Evolutionary conservation across 163 green algal genomes (phyloP), one percentile per base, ranked within the genome.

Genomic region (Scenedesmus sp.): DNA sequence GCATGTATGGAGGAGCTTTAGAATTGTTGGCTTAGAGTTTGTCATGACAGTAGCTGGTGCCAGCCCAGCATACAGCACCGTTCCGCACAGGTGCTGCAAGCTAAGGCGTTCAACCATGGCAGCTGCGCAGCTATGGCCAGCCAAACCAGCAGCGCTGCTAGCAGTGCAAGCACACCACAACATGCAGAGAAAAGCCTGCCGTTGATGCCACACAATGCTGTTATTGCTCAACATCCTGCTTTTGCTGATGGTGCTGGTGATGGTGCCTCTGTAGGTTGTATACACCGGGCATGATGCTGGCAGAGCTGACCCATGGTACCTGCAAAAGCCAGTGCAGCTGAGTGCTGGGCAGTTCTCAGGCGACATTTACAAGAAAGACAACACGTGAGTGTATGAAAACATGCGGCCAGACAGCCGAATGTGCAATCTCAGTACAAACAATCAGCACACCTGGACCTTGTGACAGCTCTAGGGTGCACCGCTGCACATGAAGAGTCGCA

Each of bases 291-390:
- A 20, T 10, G 15, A n/a, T 9, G 3, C 44, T 12, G 42, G 80
- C 43, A 83, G 73, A 13, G 44, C 10, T 12, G 83, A 81, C 59
- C 53, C 33, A 13, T 88, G 83, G 83, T 24, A 49, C 35, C 56
- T 88, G 59, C 33, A 35, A 16, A 6, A 6, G 37, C 83, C 83
- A 4, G 33, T 53, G 53, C 37, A 88, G 83, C 83, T 88, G 59
- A 61, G 40, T 4, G 56, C 56, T 22, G 83, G 83, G n/a, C 30
- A 65, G 33, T 88, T 81, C 46, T 65, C 33, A 13, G 4, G 22
- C 5, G 37, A 73, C 30, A 35, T 88, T 0, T 88, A 88, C 83
- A 35, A 53, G 35, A 42, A 87, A 13, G 44, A 30, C 42, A 49
- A 20, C 37, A 76, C 30, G 65, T 76, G 61, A n/a, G 56, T n/a